Conservation (phyloP, 2,329 filamentous ascomycete species). For the Acrocalymma vagum region DNA sequence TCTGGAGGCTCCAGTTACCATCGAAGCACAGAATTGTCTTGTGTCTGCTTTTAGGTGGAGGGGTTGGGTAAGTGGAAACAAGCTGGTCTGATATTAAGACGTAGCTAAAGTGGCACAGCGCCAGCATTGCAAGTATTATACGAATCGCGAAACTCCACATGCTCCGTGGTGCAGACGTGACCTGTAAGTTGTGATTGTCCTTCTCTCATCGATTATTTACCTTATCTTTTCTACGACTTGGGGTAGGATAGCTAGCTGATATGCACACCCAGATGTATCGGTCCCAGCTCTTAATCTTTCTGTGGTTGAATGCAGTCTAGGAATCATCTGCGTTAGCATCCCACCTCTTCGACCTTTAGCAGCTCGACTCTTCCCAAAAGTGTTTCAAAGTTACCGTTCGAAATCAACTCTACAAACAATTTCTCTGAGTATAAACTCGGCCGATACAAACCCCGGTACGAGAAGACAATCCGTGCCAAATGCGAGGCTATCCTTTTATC, state of each 20-base stretch:
- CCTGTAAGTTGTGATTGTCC: slow-evolving; percentile 35
- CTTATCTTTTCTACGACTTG: not conserved
- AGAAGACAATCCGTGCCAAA: no score
- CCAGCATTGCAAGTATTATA: slow-evolving; percentile 30
- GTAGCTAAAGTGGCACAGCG: no score
- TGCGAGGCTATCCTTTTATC: no score
- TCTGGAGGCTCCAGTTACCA: no score
- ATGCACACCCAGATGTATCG: slow-evolving; percentile 25
- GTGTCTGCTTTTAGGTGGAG: slow-evolving; percentile 35
- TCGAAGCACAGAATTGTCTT: slow-evolving; percentile 35
- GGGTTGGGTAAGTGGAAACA: slow-evolving; percentile 31
- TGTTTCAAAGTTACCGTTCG: no score
- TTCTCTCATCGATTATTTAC: not conserved
- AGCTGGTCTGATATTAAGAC: no score
- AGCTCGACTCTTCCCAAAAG: slow-evolving; percentile 24
- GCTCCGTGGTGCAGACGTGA: slow-evolving; percentile 27
- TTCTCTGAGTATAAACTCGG: no score
- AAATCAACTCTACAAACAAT: no score
- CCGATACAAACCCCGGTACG: no score
- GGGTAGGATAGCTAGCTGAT: no score
- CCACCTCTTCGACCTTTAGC: slow-evolving; percentile 36
- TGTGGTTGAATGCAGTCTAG: slow-evolving; percentile 38
- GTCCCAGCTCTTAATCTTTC: slow-evolving; percentile 32
- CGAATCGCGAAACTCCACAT: slow-evolving; percentile 28
- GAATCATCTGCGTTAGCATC: slow-evolving; percentile 38